These are phyloP conservation scores for Kodamaea plutei DNA, from an alignment of 1,139 yeast species.

Conservation along the genomic window DNA sequence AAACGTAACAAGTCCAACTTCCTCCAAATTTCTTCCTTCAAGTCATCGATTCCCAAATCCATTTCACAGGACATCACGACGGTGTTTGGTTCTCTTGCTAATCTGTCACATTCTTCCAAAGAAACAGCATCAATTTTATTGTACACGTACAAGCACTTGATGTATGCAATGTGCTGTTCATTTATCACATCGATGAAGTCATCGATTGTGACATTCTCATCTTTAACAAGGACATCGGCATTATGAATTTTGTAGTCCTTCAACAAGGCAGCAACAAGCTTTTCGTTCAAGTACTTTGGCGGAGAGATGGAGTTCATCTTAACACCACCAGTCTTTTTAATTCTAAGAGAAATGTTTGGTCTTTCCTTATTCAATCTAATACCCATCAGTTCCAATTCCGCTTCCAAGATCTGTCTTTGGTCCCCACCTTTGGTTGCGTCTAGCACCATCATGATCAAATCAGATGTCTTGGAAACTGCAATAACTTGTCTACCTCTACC, in stretches of 20 bases:
- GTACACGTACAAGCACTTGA: conserved; percentile 88
- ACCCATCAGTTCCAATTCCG: conserved; percentile 91
- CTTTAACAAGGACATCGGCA: conserved; percentile 88
- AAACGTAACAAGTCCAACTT: conserved; percentile 75
- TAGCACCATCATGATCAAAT: conserved; percentile 84
- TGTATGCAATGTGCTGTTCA: conserved; percentile 80
- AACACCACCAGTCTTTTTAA: conserved; percentile 88
- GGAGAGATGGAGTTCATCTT: conserved; percentile 79
- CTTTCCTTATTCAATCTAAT: conserved; percentile 76
- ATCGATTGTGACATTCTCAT: conserved; percentile 85
- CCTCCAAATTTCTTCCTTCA: conserved; percentile 90
- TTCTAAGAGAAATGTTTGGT: conserved; percentile 77
- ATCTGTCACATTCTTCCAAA: conserved; percentile 85
- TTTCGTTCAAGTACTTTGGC: conserved; percentile 78
- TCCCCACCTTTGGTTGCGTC: conserved; percentile 94
- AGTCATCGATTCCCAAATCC: conserved; percentile 81
- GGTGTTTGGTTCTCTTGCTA: conserved; percentile 89
- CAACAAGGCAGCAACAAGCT: conserved; percentile 68
- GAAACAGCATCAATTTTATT: conserved; percentile 95
- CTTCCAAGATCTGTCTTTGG: conserved; percentile 81
- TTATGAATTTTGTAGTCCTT: conserved; percentile 88
- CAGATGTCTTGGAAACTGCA: conserved; percentile 94
- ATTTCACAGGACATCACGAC: conserved; percentile 90
- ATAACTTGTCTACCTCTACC: conserved; percentile 98
- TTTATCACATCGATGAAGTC: conserved; percentile 92